Evolutionary conservation across 805 yeast species (phyloP).

Genomic region (Metschnikowia aberdeeniae): DNA sequence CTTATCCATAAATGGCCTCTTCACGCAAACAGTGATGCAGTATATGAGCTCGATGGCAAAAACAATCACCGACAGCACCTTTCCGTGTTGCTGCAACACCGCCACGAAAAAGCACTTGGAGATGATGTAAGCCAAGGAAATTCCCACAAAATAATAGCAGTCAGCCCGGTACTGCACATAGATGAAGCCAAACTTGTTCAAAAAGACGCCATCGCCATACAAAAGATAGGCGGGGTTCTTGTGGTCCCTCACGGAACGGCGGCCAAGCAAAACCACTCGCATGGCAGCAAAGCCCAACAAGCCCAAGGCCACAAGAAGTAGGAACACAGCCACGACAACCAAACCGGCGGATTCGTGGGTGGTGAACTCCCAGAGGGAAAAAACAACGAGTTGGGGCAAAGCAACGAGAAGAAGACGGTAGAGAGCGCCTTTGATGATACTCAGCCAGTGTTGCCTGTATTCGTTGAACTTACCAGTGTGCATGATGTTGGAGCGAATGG

Average conservation of each 20-base stretch:
- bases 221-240: slow-evolving; percentile 90
- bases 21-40: slow-evolving; percentile 59
- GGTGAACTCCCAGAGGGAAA: slow-evolving; percentile 88
- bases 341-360: slow-evolving; percentile 80
- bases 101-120: slow-evolving; percentile 82
- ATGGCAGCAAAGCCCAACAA: slow-evolving; percentile 69
- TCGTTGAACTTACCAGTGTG: slow-evolving; percentile 64
- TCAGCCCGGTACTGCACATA: slow-evolving; percentile 90
- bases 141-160: slow-evolving; percentile 74
- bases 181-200: slow-evolving; percentile 87
- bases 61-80: slow-evolving; percentile 72
- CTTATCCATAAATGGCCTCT: slow-evolving; percentile 90
- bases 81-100: slow-evolving; percentile 75
- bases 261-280: slow-evolving; percentile 72
- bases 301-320: slow-evolving; percentile 54
- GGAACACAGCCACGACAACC: slow-evolving; percentile 71
- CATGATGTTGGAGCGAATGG: slow-evolving; percentile 54
- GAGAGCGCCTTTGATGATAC: slow-evolving; percentile 82
- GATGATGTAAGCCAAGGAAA: slow-evolving; percentile 61
- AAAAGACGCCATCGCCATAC: slow-evolving; percentile 74
- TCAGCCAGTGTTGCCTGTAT: slow-evolving; percentile 78
- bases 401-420: slow-evolving; percentile 81
- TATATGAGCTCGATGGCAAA: slow-evolving; percentile 73
- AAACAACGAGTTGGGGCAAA: slow-evolving; percentile 77
- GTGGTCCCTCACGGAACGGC: slow-evolving; percentile 63